Evolutionary conservation across 1,284 basidiomycete species (phyloP), one percentile per base, ranked within the genome.

Genomic region (Fomes fomentarius): DNA sequence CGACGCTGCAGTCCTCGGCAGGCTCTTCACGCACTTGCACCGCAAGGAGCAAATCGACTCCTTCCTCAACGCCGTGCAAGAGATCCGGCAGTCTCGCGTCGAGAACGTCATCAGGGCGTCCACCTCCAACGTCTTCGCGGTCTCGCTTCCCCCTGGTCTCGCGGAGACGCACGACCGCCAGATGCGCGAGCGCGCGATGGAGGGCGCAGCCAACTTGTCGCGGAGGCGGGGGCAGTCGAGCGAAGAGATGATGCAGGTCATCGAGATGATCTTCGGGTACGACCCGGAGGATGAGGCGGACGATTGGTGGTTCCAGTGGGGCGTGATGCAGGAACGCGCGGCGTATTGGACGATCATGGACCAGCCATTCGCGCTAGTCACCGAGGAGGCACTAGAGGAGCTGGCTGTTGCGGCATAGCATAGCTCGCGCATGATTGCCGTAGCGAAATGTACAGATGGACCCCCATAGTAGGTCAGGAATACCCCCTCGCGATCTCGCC

Each of bases 1-100:
- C 66, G 84, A 86, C 57, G 81, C 74, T 4, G 80, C 80, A 3
- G 78, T 82, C 8, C 73, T 87, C 6, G 85, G 76, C n/a, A 79
- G 77, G 38, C 68, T 87, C 2, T 84, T 87, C 66, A 78, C 79
- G 3, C 80, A 83, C 63, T 68, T 87, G 4, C 69, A 68, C 41
- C 64, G 69, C 1, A 61, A 69, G 17, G 78, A 80, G 22, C 83
- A 86, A 58, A 83, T 86, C 60, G 61, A 66, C 1, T 70, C 65
- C 25, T 78, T 84, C 63, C 70, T 85, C 10, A 70, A 72, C 53
- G 83, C 80, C 0, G 76, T 81, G 54, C 76, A 82, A 60, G 80
- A 84, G 50, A 67, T 85, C 15, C 64, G 69, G 21, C 60, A 66
- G 37, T 24, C 26, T 41, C 66, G 67, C 38, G 62, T 68, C 43